phyloP scores from a whole-genome alignment of 2,329 filamentous ascomycete species.

The Pseudocercospora vitis region DNA sequence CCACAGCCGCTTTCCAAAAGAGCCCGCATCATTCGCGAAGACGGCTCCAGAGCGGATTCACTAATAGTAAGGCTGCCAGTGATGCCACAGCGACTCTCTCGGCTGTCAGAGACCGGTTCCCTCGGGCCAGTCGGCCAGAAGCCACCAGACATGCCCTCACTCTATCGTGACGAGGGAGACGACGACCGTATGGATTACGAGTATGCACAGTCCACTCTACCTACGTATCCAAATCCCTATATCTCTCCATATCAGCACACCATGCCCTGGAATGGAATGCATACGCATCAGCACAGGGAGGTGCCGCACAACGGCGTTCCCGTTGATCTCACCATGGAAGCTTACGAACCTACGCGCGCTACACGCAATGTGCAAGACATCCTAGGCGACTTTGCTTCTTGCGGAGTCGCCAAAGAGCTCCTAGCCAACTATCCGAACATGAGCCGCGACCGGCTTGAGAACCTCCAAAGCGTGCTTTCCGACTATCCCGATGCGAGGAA shows the following conservation, averaged over 20 bases:
- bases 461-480: neutral
- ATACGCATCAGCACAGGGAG: neutral
- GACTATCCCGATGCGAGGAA: conserved; percentile 1
- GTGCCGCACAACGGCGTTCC: neutral
- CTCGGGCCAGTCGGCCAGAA: neutral
- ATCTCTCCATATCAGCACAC: neutral
- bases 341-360: neutral
- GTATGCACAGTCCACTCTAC: neutral
- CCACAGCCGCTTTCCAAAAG: conserved; percentile 4
- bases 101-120: neutral
- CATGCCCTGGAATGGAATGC: neutral
- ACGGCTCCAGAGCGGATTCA: conserved; percentile 11
- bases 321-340: conserved; percentile 5
- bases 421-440: conserved; percentile 2
- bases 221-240: neutral
- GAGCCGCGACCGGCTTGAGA: conserved; percentile 3
- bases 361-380: neutral
- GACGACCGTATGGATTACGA: neutral
- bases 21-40: conserved; percentile 14
- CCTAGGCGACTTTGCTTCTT: conserved; percentile 1
- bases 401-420: neutral
- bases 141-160: neutral
- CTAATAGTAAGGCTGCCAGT: conserved; percentile 16
- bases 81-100: neutral
- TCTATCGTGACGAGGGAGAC: neutral